A percentile compares a stretch with the other conserved stretches of the same genome.
phyloP scores from a whole-genome alignment of 2,329 filamentous ascomycete species.

The Fusarium tricinctum region DNA sequence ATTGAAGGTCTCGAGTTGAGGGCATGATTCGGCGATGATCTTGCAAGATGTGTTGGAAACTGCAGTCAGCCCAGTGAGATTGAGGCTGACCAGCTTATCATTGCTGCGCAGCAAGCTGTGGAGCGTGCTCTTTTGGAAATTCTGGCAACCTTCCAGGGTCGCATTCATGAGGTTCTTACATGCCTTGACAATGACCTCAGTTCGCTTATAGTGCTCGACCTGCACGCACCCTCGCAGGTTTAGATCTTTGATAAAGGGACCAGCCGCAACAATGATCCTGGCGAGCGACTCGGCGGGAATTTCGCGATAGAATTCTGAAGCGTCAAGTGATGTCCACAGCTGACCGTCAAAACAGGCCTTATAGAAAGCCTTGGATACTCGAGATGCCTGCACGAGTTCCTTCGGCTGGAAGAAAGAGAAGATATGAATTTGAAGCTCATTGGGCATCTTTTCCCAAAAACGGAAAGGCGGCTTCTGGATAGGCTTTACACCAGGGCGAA shows the following conservation, averaged over 20 bases:
- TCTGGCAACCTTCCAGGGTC: slow-evolving; percentile 89
- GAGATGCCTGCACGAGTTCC: slow-evolving; percentile 83
- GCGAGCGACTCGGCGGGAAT: slow-evolving; percentile 88
- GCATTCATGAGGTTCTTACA: slow-evolving; percentile 91
- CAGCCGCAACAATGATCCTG: slow-evolving; percentile 86
- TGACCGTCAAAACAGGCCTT: slow-evolving; percentile 93
- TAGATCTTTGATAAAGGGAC: slow-evolving; percentile 90
- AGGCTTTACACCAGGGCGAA: slow-evolving; percentile 35
- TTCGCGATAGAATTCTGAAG: slow-evolving; percentile 86
- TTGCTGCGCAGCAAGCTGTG: slow-evolving; percentile 83
- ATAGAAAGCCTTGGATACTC: slow-evolving; percentile 83
- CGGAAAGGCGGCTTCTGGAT: slow-evolving; percentile 62
- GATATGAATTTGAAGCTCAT: slow-evolving; percentile 84
- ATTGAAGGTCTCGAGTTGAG: slow-evolving; percentile 85
- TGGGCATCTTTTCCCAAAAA: slow-evolving; percentile 85
- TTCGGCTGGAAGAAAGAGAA: slow-evolving; percentile 82
- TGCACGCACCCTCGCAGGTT: slow-evolving; percentile 94
- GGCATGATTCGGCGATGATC: slow-evolving; percentile 85
- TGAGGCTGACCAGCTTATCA: slow-evolving; percentile 82
- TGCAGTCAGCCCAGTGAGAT: slow-evolving; percentile 83
- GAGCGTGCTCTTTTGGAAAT: slow-evolving; percentile 82
- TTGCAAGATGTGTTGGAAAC: slow-evolving; percentile 89
- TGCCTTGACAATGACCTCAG: slow-evolving; percentile 82
- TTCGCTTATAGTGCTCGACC: slow-evolving; percentile 83
- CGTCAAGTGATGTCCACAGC: slow-evolving; percentile 88